Evolutionary conservation across 108 stramenopile genomes (phyloP).

Genomic region (Pseudonitzschia pungens): DNA sequence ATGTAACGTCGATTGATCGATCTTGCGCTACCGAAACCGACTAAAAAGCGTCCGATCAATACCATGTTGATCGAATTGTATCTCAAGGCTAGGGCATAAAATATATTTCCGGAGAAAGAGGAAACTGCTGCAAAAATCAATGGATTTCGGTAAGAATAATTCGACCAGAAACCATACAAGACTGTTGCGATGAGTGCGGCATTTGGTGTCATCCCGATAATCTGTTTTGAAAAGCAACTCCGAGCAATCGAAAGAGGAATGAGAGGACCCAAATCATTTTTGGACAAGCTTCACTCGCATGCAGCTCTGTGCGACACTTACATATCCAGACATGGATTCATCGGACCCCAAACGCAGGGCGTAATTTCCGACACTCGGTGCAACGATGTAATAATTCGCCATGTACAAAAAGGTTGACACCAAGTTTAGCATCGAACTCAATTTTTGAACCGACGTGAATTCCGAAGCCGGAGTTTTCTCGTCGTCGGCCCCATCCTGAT

Average conservation of each 20-base stretch:
- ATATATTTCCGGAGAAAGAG: slow-evolving; percentile 76
- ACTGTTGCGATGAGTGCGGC: slow-evolving; percentile 82
- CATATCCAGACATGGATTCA: slow-evolving; percentile 68
- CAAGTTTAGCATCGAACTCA: slow-evolving; percentile 79
- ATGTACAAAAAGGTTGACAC: slow-evolving; percentile 86
- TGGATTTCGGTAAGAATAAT: slow-evolving; percentile 78
- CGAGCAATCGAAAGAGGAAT: neutral
- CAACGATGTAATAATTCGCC: slow-evolving; percentile 94
- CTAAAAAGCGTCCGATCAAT: slow-evolving; percentile 80
- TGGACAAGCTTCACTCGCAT: neutral
- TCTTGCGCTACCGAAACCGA: slow-evolving; percentile 87
- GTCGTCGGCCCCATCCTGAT: neutral
- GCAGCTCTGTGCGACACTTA: neutral
- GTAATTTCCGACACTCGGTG: slow-evolving; percentile 85
- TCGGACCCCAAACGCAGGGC: slow-evolving; percentile 69
- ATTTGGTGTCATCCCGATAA: slow-evolving; percentile 91
- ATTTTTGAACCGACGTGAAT: slow-evolving; percentile 7
- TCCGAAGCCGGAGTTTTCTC: slow-evolving; percentile 12
- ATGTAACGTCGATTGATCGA: slow-evolving; percentile 91
- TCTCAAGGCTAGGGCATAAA: slow-evolving; percentile 83
- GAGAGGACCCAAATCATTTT: neutral
- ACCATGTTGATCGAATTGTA: slow-evolving; percentile 77
- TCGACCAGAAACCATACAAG: slow-evolving; percentile 85
- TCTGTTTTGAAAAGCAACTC: slow-evolving; percentile 5
- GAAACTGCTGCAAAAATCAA: slow-evolving; percentile 77